Conservation (phyloP, 148 eudicot species). For the Chenopodium suecicum region DNA sequence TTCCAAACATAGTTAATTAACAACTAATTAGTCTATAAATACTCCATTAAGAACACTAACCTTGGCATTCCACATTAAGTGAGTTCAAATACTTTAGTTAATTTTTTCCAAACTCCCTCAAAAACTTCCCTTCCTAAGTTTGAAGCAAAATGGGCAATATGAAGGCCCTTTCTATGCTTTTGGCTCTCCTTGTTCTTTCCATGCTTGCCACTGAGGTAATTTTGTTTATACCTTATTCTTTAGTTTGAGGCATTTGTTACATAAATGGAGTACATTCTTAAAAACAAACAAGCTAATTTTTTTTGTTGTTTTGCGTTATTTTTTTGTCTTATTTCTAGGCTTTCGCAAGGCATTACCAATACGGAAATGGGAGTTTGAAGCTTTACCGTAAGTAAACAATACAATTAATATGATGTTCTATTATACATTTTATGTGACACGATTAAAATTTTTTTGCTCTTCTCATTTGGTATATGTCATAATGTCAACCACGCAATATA, state of each 20-base stretch:
- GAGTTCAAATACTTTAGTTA: not conserved
- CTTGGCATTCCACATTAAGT: constrained; percentile 2
- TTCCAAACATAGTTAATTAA: not conserved
- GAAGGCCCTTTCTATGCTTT: not conserved
- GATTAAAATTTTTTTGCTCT: no score
- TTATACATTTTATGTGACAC: not conserved
- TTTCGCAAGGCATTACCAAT: constrained; percentile 12
- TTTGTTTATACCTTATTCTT: not conserved
- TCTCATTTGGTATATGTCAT: no score
- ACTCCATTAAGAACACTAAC: not conserved
- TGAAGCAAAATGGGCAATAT: constrained; percentile 16
- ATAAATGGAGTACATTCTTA: not conserved
- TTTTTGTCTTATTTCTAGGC: not conserved
- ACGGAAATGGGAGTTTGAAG: constrained; percentile 18
- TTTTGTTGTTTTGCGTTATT: not conserved
- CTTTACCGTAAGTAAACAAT: constrained; percentile 4
- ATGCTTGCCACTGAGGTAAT: constrained; percentile 31
- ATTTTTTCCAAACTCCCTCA: not conserved
- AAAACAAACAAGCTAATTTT: no score
- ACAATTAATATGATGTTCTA: not conserved
- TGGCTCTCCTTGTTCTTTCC: constrained; percentile 9
- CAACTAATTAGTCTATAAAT: constrained; percentile 18
- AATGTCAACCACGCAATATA: no score
- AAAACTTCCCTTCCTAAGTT: not conserved
- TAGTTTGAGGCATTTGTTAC: not conserved